phyloP scores from a whole-genome alignment of 169 alveolate species.

The Neospora caninum region DNA sequence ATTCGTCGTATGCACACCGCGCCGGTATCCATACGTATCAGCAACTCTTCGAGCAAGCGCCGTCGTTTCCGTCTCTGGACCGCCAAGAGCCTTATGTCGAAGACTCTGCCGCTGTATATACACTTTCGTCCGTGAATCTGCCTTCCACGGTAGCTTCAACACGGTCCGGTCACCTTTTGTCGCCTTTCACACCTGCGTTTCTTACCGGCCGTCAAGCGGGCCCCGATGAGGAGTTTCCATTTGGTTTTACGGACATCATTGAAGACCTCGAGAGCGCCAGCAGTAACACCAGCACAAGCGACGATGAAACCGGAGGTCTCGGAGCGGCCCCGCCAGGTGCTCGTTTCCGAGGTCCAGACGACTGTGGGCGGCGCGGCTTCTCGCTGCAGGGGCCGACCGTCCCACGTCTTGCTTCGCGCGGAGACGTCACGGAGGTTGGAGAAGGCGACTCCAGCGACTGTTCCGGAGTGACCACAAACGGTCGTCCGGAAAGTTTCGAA shows the following conservation, averaged over 20 bases:
- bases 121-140: neutral
- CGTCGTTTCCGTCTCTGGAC: conserved; percentile 34
- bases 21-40: conserved; percentile 63
- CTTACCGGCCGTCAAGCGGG: neutral
- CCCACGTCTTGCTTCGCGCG: neutral
- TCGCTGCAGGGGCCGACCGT: neutral
- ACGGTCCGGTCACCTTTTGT: neutral
- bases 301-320: neutral
- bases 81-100: neutral
- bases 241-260: neutral
- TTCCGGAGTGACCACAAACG: neutral
- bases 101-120: neutral
- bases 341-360: no score
- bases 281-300: neutral
- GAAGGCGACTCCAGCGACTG: neutral
- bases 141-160: no score
- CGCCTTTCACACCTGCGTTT: neutral
- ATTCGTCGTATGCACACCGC: conserved; percentile 56
- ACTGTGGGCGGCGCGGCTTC: neutral
- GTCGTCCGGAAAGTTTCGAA: neutral
- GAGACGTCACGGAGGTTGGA: neutral
- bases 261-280: neutral
- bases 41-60: conserved; percentile 52
- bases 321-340: neutral
- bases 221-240: neutral